These are phyloP conservation scores for Penicillium sp. DNA, from an alignment of 2,329 filamentous ascomycete genomes.

Conservation along the genomic window DNA sequence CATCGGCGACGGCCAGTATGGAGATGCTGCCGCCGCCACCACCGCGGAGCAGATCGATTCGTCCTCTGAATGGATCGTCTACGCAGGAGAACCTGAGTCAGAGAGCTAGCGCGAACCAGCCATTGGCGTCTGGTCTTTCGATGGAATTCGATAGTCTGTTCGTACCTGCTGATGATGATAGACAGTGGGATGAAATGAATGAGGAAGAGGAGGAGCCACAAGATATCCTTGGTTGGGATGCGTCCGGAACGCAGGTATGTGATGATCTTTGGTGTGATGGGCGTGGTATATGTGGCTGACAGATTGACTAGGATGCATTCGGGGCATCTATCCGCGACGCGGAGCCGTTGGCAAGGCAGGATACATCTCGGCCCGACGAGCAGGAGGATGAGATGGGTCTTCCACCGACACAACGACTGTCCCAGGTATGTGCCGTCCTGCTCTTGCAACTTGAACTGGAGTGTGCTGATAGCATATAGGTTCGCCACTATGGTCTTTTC, in stretches of 20 bases:
- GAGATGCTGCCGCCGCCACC: slow-evolving; percentile 32
- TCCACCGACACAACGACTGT: slow-evolving; percentile 49
- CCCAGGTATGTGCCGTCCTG: slow-evolving; percentile 39
- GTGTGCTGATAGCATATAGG: slow-evolving; percentile 27
- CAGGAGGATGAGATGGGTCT: slow-evolving; percentile 39
- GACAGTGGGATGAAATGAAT: slow-evolving; percentile 58
- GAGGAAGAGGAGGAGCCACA: slow-evolving; percentile 52
- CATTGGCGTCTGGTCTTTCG: slow-evolving; percentile 26
- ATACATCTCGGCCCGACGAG: slow-evolving; percentile 14
- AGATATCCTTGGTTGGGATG: slow-evolving; percentile 61
- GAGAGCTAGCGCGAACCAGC: slow-evolving; percentile 23
- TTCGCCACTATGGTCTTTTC: slow-evolving; percentile 43
- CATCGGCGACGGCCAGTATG: slow-evolving; percentile 13
- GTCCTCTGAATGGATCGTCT: slow-evolving; percentile 33
- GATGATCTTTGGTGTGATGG: not conserved
- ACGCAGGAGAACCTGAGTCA: slow-evolving; percentile 24
- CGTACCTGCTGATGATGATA: slow-evolving; percentile 58
- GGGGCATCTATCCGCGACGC: slow-evolving; percentile 36
- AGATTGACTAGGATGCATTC: slow-evolving; percentile 24
- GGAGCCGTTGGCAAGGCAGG: slow-evolving; percentile 24
- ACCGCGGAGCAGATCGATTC: slow-evolving; percentile 29
- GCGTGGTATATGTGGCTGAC: not conserved
- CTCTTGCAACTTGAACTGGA: not conserved
- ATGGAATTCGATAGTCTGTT: slow-evolving; percentile 57
- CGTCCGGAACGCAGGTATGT: slow-evolving; percentile 45